Base-by-base conservation (phyloP, 345 rosid species). In the Dipteronia dyeriana region DNA sequence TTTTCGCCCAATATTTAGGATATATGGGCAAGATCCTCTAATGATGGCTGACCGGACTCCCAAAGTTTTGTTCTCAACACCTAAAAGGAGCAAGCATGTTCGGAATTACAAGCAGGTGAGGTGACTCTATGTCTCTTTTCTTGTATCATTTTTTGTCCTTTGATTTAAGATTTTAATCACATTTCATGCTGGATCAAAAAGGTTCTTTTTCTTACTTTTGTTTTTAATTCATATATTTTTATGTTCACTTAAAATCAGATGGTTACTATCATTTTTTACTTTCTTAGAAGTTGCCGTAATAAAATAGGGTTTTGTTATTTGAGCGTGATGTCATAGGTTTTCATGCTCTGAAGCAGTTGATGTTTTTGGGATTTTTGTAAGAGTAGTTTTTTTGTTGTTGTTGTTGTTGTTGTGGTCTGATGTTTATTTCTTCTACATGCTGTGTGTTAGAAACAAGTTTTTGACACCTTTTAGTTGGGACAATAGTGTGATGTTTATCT, bases 1-100 rank as follows among this genome's bases (percentile, higher is more conserved):
- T 72, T 90, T 92, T 81, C 76, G 92, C 74, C 97, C 91, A 45
- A 83, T 91, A 82, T 90, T 91, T 79, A 87, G 94, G 82, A 84
- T 91, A 53, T 90, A 88, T 71, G 97, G 95, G 62, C 95, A 76
- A 56, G 95, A 88, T 81, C 95, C 91, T 61, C 78, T 86, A 38
- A 83, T 86, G 89, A 87, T 76, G 66, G 80, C 88, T n/a, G 94
- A 92, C 73, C 82, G 75, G 66, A 77, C 86, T 69, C 85, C 95
- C 19, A 88, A 87, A 85, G 91, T 91, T 73, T 87, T 92, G 73
- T 87, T 89, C 81, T 82, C 92, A 62, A 86, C 89, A 66, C 90
- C 97, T 3, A 89, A 89, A 82, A 86, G 73, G 80, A 85, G 87
- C 79, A 90, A 81, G 80, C 79, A 81, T 82, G 87, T 90, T 82